phyloP scores from a whole-genome alignment of 2,329 filamentous ascomycete species.

The Aspergillus sergii region DNA sequence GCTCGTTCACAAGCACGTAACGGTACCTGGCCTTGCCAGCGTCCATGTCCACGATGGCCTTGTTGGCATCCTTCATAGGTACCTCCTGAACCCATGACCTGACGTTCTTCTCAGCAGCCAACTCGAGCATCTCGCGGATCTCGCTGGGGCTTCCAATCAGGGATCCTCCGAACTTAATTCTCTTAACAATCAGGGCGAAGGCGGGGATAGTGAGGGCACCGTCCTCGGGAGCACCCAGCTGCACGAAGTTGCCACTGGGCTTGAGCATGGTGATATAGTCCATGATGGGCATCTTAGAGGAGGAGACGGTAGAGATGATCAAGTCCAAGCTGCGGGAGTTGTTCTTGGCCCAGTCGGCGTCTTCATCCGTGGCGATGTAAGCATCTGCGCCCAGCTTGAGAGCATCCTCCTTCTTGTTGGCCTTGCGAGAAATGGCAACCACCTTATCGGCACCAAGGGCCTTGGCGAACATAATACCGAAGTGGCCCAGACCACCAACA shows the following conservation, averaged over 20 bases:
- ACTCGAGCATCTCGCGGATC: slow-evolving; percentile 48
- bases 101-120: slow-evolving; percentile 42
- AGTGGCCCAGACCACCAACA: slow-evolving; percentile 19
- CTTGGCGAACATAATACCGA: slow-evolving; percentile 22
- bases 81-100: slow-evolving; percentile 45
- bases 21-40: slow-evolving; percentile 47
- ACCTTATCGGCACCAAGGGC: slow-evolving; percentile 50
- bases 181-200: slow-evolving; percentile 57
- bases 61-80: slow-evolving; percentile 47
- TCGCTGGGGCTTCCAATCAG: slow-evolving; percentile 43
- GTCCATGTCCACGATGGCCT: slow-evolving; percentile 46
- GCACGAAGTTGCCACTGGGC: slow-evolving; percentile 61
- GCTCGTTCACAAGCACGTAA: slow-evolving; percentile 47
- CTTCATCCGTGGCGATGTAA: slow-evolving; percentile 60
- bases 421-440: slow-evolving; percentile 56
- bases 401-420: slow-evolving; percentile 55
- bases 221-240: slow-evolving; percentile 68
- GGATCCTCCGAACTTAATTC: slow-evolving; percentile 51
- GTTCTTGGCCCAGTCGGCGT: slow-evolving; percentile 54
- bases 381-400: slow-evolving; percentile 57
- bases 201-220: slow-evolving; percentile 55
- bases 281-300: slow-evolving; percentile 59
- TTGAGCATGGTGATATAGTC: slow-evolving; percentile 62
- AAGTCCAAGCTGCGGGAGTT: slow-evolving; percentile 55
- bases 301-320: slow-evolving; percentile 59